Conservation (phyloP, 202 grass and related monocot species). For the Digitaria exilis region DNA sequence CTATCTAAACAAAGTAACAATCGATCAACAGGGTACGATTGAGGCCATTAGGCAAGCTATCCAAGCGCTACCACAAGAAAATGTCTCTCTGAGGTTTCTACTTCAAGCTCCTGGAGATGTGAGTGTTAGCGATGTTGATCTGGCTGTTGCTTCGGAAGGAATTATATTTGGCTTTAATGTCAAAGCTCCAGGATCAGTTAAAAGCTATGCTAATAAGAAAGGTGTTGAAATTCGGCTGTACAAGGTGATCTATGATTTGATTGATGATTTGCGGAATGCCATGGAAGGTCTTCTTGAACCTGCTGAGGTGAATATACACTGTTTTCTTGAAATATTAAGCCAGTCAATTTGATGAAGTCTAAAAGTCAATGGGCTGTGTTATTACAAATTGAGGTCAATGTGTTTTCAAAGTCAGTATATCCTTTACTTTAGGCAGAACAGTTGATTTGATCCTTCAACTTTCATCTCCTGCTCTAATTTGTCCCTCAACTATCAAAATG, state of each 20-base stretch:
- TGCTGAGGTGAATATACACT: slow-evolving; percentile 66
- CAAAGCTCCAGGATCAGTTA: slow-evolving; percentile 81
- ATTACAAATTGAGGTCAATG: slow-evolving; percentile 1
- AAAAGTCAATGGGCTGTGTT: neutral
- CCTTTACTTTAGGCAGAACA: neutral
- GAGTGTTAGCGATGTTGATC: slow-evolving; percentile 81
- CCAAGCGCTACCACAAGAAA: slow-evolving; percentile 80
- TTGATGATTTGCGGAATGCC: slow-evolving; percentile 90
- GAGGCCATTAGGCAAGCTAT: slow-evolving; percentile 93
- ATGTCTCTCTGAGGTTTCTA: slow-evolving; percentile 86
- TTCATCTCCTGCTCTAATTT: neutral
- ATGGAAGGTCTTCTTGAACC: slow-evolving; percentile 97
- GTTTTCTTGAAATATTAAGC: neutral
- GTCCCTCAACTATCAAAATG: neutral
- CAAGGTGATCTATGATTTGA: slow-evolving; percentile 92
- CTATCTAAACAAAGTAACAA: neutral
- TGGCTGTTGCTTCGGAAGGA: slow-evolving; percentile 78
- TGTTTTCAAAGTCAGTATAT: neutral
- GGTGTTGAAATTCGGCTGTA: slow-evolving; percentile 91
- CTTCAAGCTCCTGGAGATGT: slow-evolving; percentile 94
- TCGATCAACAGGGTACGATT: slow-evolving; percentile 79
- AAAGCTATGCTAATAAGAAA: slow-evolving; percentile 87
- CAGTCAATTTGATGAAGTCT: neutral
- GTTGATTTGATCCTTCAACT: neutral
- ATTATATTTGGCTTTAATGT: slow-evolving; percentile 98